These are phyloP conservation scores for Trichophyton rubrum DNA, from an alignment of 2,329 filamentous ascomycete species.

Conservation along the genomic window DNA sequence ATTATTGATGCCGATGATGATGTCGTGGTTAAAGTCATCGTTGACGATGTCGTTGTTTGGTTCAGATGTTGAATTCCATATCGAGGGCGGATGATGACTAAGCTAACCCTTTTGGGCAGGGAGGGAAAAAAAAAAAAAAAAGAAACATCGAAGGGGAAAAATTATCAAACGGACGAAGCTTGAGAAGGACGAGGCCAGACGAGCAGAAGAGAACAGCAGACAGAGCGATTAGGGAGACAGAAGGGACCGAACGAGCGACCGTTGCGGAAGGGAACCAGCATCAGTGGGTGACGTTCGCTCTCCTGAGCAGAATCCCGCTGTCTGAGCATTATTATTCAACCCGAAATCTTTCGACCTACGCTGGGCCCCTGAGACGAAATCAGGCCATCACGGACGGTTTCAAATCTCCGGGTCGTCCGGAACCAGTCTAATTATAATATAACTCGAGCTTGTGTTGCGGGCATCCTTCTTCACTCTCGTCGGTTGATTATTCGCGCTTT, in stretches of 20 bases:
- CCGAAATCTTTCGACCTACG: neutral
- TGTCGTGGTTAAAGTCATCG: neutral
- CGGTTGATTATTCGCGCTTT: neutral
- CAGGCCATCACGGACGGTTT: conserved; percentile 3
- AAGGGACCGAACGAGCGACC: neutral
- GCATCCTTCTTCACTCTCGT: neutral
- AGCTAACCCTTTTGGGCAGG: neutral
- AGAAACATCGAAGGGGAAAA: neutral
- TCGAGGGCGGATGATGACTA: neutral
- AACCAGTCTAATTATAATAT: neutral
- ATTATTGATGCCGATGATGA: neutral
- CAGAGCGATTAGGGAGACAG: neutral
- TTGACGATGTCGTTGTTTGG: neutral
- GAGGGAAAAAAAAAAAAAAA: neutral
- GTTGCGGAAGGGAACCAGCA: neutral
- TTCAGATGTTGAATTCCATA: neutral
- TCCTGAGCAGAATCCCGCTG: neutral
- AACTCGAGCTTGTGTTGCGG: neutral
- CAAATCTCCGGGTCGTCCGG: conserved; percentile 5
- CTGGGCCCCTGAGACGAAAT: neutral
- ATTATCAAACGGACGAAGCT: neutral
- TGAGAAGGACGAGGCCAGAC: neutral
- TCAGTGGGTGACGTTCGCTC: neutral
- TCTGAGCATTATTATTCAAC: neutral
- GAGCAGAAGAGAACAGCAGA: neutral